phyloP scores from a whole-genome alignment of 345 rosid genomes.

The Combretum micranthum region DNA sequence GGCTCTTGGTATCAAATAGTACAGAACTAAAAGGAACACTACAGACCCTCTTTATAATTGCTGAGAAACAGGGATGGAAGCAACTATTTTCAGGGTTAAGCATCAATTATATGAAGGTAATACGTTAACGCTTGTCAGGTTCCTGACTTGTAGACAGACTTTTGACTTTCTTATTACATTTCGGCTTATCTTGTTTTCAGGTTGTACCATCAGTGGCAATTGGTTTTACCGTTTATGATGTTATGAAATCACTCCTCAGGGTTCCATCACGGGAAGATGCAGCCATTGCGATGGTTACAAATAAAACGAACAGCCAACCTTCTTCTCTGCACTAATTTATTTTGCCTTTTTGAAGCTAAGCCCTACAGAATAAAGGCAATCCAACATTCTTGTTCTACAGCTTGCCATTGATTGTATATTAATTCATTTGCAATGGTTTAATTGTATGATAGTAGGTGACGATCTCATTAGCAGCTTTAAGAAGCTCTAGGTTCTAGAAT shows the following conservation, averaged over 20 bases:
- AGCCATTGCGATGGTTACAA: constrained; percentile 41
- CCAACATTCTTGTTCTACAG: neutral
- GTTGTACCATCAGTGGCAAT: constrained; percentile 93
- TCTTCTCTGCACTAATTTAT: constrained; percentile 35
- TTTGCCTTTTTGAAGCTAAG: neutral
- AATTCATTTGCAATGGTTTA: no score
- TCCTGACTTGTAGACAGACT: no score
- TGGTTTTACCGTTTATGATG: constrained; percentile 88
- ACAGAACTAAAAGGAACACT: constrained; percentile 60
- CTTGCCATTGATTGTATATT: constrained; percentile 9
- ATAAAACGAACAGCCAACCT: constrained; percentile 39
- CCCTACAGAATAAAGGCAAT: constrained; percentile 1
- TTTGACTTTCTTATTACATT: neutral
- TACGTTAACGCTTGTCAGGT: neutral
- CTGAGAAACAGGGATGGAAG: constrained; percentile 86
- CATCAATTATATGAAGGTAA: constrained; percentile 85
- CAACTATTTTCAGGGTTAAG: constrained; percentile 90
- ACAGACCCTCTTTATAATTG: constrained; percentile 57
- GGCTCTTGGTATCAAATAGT: constrained; percentile 35
- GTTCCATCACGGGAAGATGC: constrained; percentile 77
- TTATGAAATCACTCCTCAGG: constrained; percentile 65
- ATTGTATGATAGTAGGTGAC: no score
- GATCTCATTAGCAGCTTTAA: no score
- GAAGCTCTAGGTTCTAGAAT: no score
- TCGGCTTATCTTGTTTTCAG: constrained; percentile 21